A percentile compares a stretch with the other conserved stretches of the same genome.
phyloP scores from a whole-genome alignment of 1,284 basidiomycete species.

The Naganishia liquefaciens region DNA sequence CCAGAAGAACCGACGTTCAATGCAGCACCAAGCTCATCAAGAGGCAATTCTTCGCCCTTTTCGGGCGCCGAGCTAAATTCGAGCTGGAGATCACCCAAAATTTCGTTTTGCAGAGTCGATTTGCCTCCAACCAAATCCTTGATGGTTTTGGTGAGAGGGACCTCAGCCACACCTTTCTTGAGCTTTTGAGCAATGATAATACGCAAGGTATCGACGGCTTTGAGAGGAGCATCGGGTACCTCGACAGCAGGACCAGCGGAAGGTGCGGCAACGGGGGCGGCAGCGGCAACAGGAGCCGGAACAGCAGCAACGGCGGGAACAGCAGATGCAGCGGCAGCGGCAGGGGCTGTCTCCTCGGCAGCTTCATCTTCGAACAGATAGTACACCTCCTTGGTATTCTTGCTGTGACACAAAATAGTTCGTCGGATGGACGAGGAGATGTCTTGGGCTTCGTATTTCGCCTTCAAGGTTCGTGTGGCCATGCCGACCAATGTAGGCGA shows the following conservation, averaged over 20 bases:
- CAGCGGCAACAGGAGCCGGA: slow-evolving; percentile 56
- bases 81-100: slow-evolving; percentile 86
- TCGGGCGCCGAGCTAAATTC: slow-evolving; percentile 91
- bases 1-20: slow-evolving; percentile 80
- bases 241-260: slow-evolving; percentile 65
- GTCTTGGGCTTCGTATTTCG: slow-evolving; percentile 90
- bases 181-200: slow-evolving; percentile 95
- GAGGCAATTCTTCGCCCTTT: slow-evolving; percentile 94
- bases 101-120: slow-evolving; percentile 96
- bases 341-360: slow-evolving; percentile 54
- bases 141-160: slow-evolving; percentile 91
- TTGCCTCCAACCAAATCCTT: slow-evolving; percentile 98
- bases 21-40: slow-evolving; percentile 90
- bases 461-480: slow-evolving; percentile 91
- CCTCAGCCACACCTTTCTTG: slow-evolving; percentile 88
- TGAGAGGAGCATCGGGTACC: slow-evolving; percentile 86
- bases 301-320: slow-evolving; percentile 54
- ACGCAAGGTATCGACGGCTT: slow-evolving; percentile 84
- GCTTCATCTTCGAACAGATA: slow-evolving; percentile 93
- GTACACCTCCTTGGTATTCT: slow-evolving; percentile 95
- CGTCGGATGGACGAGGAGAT: slow-evolving; percentile 79
- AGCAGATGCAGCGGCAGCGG: not conserved
- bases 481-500: slow-evolving; percentile 92
- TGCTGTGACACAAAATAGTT: slow-evolving; percentile 86
- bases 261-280: slow-evolving; percentile 57